Percentiles rank a stretch among this genome's conserved stretches.
These are phyloP conservation scores for Xylaria sp. DNA, from an alignment of 2,329 filamentous ascomycete species.

Conservation along the genomic window DNA sequence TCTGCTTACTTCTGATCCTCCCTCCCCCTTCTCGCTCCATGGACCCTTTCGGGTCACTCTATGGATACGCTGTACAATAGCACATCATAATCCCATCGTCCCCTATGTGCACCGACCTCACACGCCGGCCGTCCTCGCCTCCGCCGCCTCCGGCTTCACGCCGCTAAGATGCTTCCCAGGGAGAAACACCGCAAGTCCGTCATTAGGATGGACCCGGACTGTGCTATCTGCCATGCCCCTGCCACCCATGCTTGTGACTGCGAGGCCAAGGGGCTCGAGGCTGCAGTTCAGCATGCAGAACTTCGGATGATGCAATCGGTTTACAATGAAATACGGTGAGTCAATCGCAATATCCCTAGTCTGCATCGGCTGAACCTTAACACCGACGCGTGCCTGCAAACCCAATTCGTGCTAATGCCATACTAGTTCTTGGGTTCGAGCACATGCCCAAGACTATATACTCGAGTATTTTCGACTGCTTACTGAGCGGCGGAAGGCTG, in stretches of 20 bases:
- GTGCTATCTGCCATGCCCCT: slow-evolving; percentile 72
- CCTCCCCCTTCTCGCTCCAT: slow-evolving; percentile 44
- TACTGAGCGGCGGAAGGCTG: slow-evolving; percentile 68
- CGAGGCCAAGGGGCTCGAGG: slow-evolving; percentile 71
- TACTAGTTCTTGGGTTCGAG: slow-evolving; percentile 69
- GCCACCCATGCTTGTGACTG: slow-evolving; percentile 70
- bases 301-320: slow-evolving; percentile 70
- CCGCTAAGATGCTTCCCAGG: slow-evolving; percentile 64
- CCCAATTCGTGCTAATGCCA: slow-evolving; percentile 36
- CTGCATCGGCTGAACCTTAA: slow-evolving; percentile 18
- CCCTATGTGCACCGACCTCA: slow-evolving; percentile 43
- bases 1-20: slow-evolving; percentile 38
- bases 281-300: slow-evolving; percentile 71
- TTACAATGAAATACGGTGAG: slow-evolving; percentile 72
- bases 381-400: slow-evolving; percentile 13
- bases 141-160: slow-evolving; percentile 46
- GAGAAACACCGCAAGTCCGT: slow-evolving; percentile 59
- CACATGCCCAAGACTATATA: slow-evolving; percentile 74
- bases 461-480: slow-evolving; percentile 71
- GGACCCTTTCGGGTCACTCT: slow-evolving; percentile 52
- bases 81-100: slow-evolving; percentile 40
- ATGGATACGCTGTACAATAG: slow-evolving; percentile 51
- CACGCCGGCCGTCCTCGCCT: slow-evolving; percentile 42
- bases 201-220: slow-evolving; percentile 75
- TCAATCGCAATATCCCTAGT: slow-evolving; percentile 17